These are phyloP conservation scores for Tagetes patula DNA, from an alignment of 129 eudicot species.

Conservation along the genomic window DNA sequence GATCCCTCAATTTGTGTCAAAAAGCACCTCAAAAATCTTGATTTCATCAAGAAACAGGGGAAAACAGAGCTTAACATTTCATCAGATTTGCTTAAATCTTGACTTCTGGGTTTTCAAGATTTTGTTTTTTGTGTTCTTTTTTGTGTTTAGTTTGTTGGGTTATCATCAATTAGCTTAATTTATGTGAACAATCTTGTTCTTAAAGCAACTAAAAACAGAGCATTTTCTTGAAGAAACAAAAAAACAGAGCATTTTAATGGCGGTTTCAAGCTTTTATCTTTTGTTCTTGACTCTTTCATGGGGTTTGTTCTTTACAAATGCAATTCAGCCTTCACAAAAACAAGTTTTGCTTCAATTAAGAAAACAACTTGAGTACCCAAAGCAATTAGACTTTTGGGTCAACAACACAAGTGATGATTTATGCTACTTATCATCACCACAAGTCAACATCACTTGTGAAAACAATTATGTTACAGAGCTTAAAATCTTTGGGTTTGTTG, in stretches of 20 bases:
- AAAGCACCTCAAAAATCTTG: conserved; percentile 27
- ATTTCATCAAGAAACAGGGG: conserved; percentile 28
- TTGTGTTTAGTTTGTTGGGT: conserved; percentile 25
- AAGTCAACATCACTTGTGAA: conserved; percentile 56
- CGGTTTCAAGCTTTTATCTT: conserved; percentile 37
- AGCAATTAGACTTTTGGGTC: conserved; percentile 54
- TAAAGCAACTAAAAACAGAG: conserved; percentile 24
- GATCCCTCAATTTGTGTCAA: conserved; percentile 21
- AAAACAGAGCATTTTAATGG: conserved; percentile 38
- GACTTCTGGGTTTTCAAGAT: conserved; percentile 25
- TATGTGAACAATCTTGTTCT: conserved; percentile 15
- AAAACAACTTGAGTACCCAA: conserved; percentile 68
- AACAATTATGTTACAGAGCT: conserved; percentile 60
- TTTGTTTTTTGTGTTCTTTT: conserved; percentile 20
- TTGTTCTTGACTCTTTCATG: conserved; percentile 38
- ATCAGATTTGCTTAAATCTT: conserved; percentile 16
- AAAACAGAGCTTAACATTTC: conserved; percentile 22
- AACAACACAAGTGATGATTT: conserved; percentile 40
- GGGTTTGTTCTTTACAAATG: conserved; percentile 42
- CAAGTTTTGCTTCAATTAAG: conserved; percentile 63
- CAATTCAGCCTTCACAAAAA: conserved; percentile 59
- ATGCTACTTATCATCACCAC: conserved; percentile 49
- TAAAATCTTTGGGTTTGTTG: conserved; percentile 44
- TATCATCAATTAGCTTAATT: neutral
- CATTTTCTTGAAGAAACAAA: conserved; percentile 21